Conservation (phyloP, 78 protist species). For the Anaeramoeba flamelloides region DNA sequence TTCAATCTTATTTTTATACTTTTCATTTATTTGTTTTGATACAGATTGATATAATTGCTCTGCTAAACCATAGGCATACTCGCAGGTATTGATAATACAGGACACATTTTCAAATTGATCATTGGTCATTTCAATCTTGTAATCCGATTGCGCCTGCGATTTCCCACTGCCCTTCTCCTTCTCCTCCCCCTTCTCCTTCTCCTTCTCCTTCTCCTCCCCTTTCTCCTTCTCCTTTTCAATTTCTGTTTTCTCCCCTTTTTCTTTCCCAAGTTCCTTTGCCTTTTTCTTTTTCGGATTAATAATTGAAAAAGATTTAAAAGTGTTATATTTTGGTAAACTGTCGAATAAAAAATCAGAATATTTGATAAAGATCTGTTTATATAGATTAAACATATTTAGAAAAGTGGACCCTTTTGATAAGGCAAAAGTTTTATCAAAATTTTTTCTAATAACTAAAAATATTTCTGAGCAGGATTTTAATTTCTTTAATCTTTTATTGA, state of each 20-base stretch:
- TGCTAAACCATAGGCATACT: neutral
- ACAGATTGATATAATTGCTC: conserved; percentile 8
- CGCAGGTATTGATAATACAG: conserved; percentile 4
- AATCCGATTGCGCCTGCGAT: too few species aligned
- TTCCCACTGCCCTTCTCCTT: too few species aligned
- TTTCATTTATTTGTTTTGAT: neutral
- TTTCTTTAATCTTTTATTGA: conserved; percentile 16
- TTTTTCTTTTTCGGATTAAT: too few species aligned
- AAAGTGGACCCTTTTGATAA: conserved; percentile 25
- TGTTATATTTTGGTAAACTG: too few species aligned
- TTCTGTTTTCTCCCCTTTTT: too few species aligned
- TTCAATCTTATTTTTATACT: conserved; percentile 4
- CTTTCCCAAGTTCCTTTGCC: too few species aligned
- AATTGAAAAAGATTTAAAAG: too few species aligned
- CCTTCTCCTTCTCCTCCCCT: too few species aligned
- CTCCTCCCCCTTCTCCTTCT: too few species aligned
- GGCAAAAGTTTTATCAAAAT: conserved; percentile 14
- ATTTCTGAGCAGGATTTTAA: conserved; percentile 24
- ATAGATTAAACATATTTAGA: conserved; percentile 19
- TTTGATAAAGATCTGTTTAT: conserved; percentile 18
- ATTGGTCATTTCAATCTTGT: neutral
- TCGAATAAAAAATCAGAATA: too few species aligned
- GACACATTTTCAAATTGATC: neutral
- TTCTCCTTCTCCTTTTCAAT: too few species aligned
- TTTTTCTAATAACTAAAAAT: conserved; percentile 4